These are phyloP conservation scores for Melanopsichium pennsylvanicum DNA, from an alignment of 1,284 basidiomycete genomes.

Conservation along the genomic window DNA sequence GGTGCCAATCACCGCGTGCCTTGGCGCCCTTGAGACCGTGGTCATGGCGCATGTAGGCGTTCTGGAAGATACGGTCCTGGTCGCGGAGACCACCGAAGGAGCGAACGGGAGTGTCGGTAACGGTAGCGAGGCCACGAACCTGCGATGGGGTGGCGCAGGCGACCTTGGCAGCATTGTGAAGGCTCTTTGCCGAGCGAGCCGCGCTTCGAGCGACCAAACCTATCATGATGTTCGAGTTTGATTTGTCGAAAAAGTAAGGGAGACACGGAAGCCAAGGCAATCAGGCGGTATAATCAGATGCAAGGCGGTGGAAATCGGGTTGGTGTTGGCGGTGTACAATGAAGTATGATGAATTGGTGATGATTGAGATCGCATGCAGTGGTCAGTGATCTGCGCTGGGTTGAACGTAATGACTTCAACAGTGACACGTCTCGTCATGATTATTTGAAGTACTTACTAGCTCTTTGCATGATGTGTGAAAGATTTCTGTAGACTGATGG, in stretches of 20 bases:
- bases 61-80: constrained; percentile 66
- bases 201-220: constrained; percentile 48
- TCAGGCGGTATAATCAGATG: background rate
- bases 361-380: background rate
- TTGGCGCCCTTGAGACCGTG: constrained; percentile 68
- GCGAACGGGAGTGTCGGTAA: constrained; percentile 60
- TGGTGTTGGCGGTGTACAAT: background rate
- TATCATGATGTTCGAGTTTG: constrained; percentile 2
- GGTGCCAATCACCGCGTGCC: constrained; percentile 96
- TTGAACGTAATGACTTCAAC: too few species aligned
- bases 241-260: background rate
- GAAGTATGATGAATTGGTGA: background rate
- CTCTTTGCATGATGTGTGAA: constrained; percentile 41
- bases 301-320: background rate
- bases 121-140: constrained; percentile 61
- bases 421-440: background rate
- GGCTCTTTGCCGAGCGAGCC: constrained; percentile 44
- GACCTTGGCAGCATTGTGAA: constrained; percentile 40
- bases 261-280: background rate
- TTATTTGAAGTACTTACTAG: constrained; percentile 20
- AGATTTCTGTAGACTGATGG: constrained; percentile 17
- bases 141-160: constrained; percentile 41
- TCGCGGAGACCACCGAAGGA: constrained; percentile 62
- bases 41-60: constrained; percentile 65
- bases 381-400: constrained; percentile 11